Evolutionary conservation across 2,329 filamentous ascomycete genomes (phyloP).

Genomic region (Colletotrichum zoysiae): DNA sequence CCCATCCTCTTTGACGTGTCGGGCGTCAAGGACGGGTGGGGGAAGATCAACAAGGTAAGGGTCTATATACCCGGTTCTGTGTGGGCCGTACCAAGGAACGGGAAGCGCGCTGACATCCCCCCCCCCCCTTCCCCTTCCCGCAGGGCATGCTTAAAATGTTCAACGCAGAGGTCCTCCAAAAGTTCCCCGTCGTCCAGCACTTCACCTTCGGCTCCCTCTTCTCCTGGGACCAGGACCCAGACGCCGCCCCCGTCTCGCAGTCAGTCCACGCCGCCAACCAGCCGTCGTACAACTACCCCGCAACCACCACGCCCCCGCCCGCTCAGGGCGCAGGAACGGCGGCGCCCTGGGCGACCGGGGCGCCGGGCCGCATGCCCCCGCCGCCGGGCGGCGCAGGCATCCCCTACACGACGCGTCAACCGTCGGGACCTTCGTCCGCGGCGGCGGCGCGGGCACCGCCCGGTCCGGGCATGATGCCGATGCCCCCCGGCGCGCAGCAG

Average conservation of each 20-base stretch:
- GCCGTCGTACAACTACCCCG: slow-evolving; percentile 50
- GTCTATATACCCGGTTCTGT: background rate
- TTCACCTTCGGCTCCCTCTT: slow-evolving; percentile 88
- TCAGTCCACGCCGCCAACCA: slow-evolving; percentile 72
- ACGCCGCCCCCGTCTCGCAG: slow-evolving; percentile 62
- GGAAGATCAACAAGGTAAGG: slow-evolving; percentile 89
- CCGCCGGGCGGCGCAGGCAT: slow-evolving; percentile 52
- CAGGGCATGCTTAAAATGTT: slow-evolving; percentile 99
- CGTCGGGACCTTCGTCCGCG: slow-evolving; percentile 42
- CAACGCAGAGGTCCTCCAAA: slow-evolving; percentile 93
- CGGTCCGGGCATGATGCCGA: slow-evolving; percentile 36
- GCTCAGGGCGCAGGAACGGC: slow-evolving; percentile 51
- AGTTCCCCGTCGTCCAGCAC: slow-evolving; percentile 99
- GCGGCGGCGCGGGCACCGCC: slow-evolving; percentile 22
- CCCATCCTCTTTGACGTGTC: slow-evolving; percentile 93
- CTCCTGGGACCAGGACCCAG: slow-evolving; percentile 77
- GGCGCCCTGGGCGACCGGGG: slow-evolving; percentile 58
- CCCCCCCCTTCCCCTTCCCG: background rate
- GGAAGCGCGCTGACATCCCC: background rate
- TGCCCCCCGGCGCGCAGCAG: slow-evolving; percentile 35
- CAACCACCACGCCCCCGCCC: slow-evolving; percentile 47
- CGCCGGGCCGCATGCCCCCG: slow-evolving; percentile 53
- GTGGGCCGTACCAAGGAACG: background rate
- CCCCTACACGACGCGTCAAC: slow-evolving; percentile 55
- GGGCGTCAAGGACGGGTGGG: slow-evolving; percentile 93